These are phyloP conservation scores for Hymenoscyphus linearis DNA, from an alignment of 2,329 filamentous ascomycete genomes.

Conservation along the genomic window DNA sequence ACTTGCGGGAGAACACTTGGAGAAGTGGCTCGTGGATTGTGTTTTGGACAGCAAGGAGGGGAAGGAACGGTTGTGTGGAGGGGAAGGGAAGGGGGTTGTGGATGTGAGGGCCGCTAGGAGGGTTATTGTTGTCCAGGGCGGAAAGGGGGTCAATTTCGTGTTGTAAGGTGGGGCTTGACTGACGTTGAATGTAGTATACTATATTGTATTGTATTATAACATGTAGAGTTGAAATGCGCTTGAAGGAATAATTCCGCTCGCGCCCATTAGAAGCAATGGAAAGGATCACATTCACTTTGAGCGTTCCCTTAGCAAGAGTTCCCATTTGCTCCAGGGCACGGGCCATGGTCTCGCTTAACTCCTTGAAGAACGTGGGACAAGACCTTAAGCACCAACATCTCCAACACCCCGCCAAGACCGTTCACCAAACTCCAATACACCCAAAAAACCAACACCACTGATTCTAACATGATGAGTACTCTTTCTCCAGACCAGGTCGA, in stretches of 20 bases:
- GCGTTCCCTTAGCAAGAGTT: too few species aligned
- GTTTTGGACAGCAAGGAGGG: slow-evolving; percentile 59
- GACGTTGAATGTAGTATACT: not conserved
- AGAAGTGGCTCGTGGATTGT: slow-evolving; percentile 55
- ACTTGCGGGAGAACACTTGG: slow-evolving; percentile 41
- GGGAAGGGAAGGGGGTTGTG: slow-evolving; percentile 26
- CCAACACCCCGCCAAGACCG: too few species aligned
- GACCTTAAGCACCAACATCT: too few species aligned
- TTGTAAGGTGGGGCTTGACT: not conserved
- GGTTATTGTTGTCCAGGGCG: slow-evolving; percentile 60
- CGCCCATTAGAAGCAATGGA: not conserved
- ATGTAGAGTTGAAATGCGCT: not conserved
- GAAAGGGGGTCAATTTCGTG: slow-evolving; percentile 72
- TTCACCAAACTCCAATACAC: too few species aligned
- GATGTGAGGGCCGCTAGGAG: slow-evolving; percentile 52
- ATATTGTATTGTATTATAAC: not conserved
- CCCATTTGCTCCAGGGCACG: too few species aligned
- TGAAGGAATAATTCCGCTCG: not conserved
- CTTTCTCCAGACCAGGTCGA: not conserved
- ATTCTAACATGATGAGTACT: not conserved
- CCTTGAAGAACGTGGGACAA: too few species aligned
- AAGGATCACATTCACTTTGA: too few species aligned
- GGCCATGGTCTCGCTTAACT: too few species aligned
- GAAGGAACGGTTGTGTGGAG: slow-evolving; percentile 37
- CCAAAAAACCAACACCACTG: too few species aligned